phyloP scores from a whole-genome alignment of 805 yeast genomes.

The Pichia insulana region DNA sequence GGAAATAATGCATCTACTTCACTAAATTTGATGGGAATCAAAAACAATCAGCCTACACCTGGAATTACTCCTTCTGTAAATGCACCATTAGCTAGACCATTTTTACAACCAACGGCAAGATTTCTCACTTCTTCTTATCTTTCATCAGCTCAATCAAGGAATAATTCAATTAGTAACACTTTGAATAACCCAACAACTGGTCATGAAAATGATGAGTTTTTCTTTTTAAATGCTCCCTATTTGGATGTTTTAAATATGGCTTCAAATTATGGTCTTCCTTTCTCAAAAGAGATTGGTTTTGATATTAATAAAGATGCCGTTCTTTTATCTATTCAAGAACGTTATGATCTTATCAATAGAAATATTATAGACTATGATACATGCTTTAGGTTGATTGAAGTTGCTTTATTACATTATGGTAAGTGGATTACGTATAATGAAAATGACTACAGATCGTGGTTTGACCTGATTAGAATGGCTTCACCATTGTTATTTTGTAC shows the following conservation, averaged over 20 bases:
- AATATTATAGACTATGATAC: constrained; percentile 40
- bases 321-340: constrained; percentile 6
- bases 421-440: constrained; percentile 42
- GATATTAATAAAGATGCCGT: constrained; percentile 10
- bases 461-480: constrained; percentile 30
- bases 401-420: constrained; percentile 51
- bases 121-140: not conserved
- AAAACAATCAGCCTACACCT: not conserved
- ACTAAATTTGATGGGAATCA: too few species aligned
- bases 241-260: constrained; percentile 18
- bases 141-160: not conserved
- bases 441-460: constrained; percentile 8
- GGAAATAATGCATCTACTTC: too few species aligned
- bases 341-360: constrained; percentile 20
- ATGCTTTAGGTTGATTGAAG: constrained; percentile 37
- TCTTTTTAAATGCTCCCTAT: constrained; percentile 10
- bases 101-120: not conserved
- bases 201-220: constrained; percentile 11
- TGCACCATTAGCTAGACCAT: constrained; percentile 9
- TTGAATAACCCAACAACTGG: not conserved
- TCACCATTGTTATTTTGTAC: constrained; percentile 55
- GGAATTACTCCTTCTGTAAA: not conserved
- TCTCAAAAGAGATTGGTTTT: constrained; percentile 21
- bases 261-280: constrained; percentile 17
- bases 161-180: not conserved